Evolutionary conservation across 2,329 filamentous ascomycete genomes (phyloP), one percentile per base, ranked within the genome.

Genomic region (Trichophyton mentagrophytes): DNA sequence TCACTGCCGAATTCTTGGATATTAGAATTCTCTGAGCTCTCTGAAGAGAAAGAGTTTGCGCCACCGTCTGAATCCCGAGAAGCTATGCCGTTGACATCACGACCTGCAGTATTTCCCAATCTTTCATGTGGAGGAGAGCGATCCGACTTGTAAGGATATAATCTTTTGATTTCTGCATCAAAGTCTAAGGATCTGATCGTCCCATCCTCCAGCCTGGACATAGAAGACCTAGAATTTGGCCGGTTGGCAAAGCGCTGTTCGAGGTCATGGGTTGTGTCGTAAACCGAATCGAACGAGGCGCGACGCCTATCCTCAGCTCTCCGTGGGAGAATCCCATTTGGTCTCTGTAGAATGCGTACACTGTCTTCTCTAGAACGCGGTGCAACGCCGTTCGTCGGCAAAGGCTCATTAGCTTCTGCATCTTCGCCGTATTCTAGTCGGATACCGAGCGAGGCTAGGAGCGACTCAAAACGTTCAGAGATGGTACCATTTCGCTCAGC

Each of bases 391-490:
- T 61, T 60, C n/a, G 30, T 60, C n/a, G 30, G 30, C 51, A 33
- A 57, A 8, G 66, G 3, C 9, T 59, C 57, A 15, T 22, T 22
- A 65, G 65, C 47, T 59, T 70, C 65, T 25, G 72, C 75, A 3
- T 77, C 75, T 3, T 74, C 72, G 42, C 77, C 75, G 61, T 86
- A 81, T 63, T 89, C 85, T 60, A 93, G 78, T 47, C 84, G 79
- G 64, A 92, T 90, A 22, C 85, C 85, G 79, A 90, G 84, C 57
- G 82, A 80, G 15, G 75, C 77, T 65, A 95, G 78, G 62, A 89
- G 79, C 61, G 80, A 77, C 70, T 85, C 81, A 67, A 93, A 91
- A 66, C 86, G 87, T 61, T 86, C 82, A 64, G 83, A 79, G 30
- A 95, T 77, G 3, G 79, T 79, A 55, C 80, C 73, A 55, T 81